Base-by-base conservation (phyloP, 179 eudicot genomes). In the Nepenthes alata region DNA sequence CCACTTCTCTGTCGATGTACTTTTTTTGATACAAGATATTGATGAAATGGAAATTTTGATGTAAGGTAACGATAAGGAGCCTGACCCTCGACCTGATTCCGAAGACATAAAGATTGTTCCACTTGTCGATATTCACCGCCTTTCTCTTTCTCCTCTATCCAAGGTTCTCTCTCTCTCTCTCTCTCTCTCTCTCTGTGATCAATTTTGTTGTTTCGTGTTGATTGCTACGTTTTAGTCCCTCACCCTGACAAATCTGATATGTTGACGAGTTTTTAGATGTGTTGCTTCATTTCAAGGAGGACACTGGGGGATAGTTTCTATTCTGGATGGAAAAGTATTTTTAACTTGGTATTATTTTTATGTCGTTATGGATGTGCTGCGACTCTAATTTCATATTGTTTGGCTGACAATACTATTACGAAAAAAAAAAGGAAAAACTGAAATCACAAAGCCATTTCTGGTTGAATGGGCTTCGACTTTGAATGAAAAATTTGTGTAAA, bases 21-120 rank as follows among this genome's bases (percentile, higher is more conserved):
- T 11, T 52, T 52, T 52, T 2, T 12, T 4, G 13, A 52, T 6
- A 14, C 14, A 0, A 54, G 0, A n/a, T 55, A 11, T 13, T 3
- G 11, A 11, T 25, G n/a, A 53, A 15, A 55, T 55, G 4, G 5
- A 49, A 10, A 4, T 53, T 2, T 57, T 58, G 51, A 15, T 38
- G 53, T 45, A 73, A 86, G 94, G 77, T 64, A 71, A 77, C 54
- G 80, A 72, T 25, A 76, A 77, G 60, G 89, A 85, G 12, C 57
- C 70, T 3, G 83, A 86, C 62, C 69, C 80, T 37, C 83, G 73
- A 61, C 77, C 84, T 5, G 84, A 78, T 7, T 58, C 79, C 0
- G 59, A 66, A 41, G 87, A 78, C n/a, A 16, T 74, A 35, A 75
- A 72, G 36, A 68, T 85, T 55, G 87, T 72, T 38, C 91, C 89